Base-by-base conservation (phyloP, 495 filamentous ascomycete species). In the Penicillium paxilli region DNA sequence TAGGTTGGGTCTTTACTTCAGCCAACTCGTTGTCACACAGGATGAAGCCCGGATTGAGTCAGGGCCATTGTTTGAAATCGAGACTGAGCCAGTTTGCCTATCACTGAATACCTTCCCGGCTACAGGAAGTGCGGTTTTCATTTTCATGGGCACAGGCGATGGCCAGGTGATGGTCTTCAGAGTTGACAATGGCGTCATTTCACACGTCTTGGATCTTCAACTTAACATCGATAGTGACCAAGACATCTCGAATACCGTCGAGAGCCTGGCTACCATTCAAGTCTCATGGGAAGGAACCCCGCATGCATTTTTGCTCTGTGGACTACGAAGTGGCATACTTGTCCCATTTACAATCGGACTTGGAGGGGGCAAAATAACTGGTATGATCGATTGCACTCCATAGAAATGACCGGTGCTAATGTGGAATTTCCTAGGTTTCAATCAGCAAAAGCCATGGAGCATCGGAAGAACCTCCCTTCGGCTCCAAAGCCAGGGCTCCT, bases 281-380 rank as follows among this genome's bases (percentile, higher is more conserved):
- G 4, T 45, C 35, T 10, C 19, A 44, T 14, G 37, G 30, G 12
- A 40, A 55, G 56, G 46, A 4, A 38, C 46, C 6, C 38, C 59
- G 10, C 55, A 41, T 7, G 51, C 59, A n/a, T 55, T 63, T 49
- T 35, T 78, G 9, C 66, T 77, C 7, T 78, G 75, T 40, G 75
- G 75, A 17, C 60, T 78, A 25, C 71, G 75, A 23, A 71, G 75
- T 55, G 75, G 75, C 21, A 69, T 69, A 21, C 62, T 78, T 22
- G 61, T 76, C n/a, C 55, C 68, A 12, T 70, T 76, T 40, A 60
- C 66, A 2, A 53, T 76, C 19, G 41, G 49, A 17, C 57, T 61
- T 11, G 57, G 58, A 10, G 26, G 44, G 14, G 7, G 37, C 16
- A 56, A 53, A 38, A 47, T 68, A 16, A 62, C 67, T 4, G 56